Base-by-base conservation (phyloP, 2,329 filamentous ascomycete genomes). In the Exophiala sideris region DNA sequence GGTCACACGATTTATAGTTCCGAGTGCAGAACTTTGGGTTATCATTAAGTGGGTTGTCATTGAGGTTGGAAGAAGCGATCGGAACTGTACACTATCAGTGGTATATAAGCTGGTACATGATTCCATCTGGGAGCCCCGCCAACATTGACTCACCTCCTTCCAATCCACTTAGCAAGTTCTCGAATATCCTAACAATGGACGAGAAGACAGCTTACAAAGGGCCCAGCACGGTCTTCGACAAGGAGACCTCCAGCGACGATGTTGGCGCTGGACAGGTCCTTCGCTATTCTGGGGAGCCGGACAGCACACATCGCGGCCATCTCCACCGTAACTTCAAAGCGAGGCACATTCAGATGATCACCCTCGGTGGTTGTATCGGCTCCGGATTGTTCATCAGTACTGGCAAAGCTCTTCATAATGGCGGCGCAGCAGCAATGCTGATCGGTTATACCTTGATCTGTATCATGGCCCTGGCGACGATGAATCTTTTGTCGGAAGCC, bases 311-410 rank as follows among this genome's bases (percentile, higher is more conserved):
- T 36, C 35, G 24, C 24, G 44, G 44, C 21, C 14, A 47, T 20
- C 38, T 52, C n/a, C 32, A 36, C 11, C 50, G 50, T 32, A 49
- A 18, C 24, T 45, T 53, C 51, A 54, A 39, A 14, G 32, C 51
- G 5, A 45, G 60, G 7, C 60, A 62, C 32, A 49, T 61, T 21
- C 60, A 62, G 38, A 53, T 62, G 39, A 62, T 62, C 24, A 57
- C 59, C 2, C 50, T 62, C 21, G 65, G 65, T 14, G 60, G 63
- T 3, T 62, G 62, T 24, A 68, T 67, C 48, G 68, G 68, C n/a
- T 67, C 63, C 34, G 68, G 68, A 40, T 58, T 70, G 5, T 70
- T 70, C 57, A 67, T 71, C 50, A 65, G 67, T 45, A 67, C 65
- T 7, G 68, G 68, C 21, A 60, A 66, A 21, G 44, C 34, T 9